Evolutionary conservation across 371 early-diverging fungal genomes (phyloP).

Genomic region (Lichtheimia corymbifera): DNA sequence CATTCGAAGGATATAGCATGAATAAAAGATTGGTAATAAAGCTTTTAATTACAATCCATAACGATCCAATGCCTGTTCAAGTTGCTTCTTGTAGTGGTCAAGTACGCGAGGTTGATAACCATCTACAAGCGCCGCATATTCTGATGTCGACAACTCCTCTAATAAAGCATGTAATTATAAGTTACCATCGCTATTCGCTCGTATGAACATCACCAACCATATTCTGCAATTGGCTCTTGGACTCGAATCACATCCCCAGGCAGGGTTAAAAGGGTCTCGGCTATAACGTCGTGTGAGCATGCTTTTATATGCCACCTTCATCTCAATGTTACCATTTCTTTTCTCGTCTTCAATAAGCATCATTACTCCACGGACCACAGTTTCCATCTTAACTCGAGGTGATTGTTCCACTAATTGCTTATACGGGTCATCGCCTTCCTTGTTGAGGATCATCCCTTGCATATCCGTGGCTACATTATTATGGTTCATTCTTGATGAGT

Average conservation of each 20-base stretch:
- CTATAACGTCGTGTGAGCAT: neutral
- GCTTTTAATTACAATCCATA: neutral
- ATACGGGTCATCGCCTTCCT: no score
- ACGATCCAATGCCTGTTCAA: neutral
- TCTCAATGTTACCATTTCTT: no score
- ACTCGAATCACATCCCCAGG: conserved; percentile 16
- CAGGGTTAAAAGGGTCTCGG: conserved; percentile 18
- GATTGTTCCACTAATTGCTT: no score
- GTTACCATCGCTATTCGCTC: neutral
- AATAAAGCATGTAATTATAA: neutral
- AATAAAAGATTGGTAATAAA: no score
- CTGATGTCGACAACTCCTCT: neutral
- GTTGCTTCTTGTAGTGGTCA: neutral
- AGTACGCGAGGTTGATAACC: neutral
- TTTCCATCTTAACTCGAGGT: neutral
- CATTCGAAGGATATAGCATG: no score
- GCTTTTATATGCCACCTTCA: no score
- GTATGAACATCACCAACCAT: neutral
- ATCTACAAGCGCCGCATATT: neutral
- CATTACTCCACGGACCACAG: conserved; percentile 1
- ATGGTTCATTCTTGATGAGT: no score
- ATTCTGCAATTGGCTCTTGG: conserved; percentile 1
- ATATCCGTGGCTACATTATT: no score
- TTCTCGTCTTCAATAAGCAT: neutral
- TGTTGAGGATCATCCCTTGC: no score